Conservation (phyloP, 805 yeast species). For the Candida pseudofarinosa region DNA sequence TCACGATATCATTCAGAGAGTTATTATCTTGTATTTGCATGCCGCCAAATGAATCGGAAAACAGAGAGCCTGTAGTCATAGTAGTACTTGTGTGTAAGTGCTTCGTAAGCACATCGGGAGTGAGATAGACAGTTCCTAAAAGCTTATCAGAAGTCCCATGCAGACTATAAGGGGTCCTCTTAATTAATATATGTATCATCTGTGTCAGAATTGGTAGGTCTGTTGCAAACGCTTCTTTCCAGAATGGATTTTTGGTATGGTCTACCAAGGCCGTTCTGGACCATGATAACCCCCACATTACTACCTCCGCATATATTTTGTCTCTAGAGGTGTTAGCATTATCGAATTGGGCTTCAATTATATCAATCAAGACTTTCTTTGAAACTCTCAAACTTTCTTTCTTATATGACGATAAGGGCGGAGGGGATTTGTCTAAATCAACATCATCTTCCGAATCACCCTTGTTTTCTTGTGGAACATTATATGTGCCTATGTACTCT, state of each 20-base stretch:
- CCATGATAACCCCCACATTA: slow-evolving; percentile 72
- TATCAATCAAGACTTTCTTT: slow-evolving; percentile 50
- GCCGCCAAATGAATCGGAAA: slow-evolving; percentile 20
- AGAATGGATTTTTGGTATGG: slow-evolving; percentile 55
- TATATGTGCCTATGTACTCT: slow-evolving; percentile 44
- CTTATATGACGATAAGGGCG: slow-evolving; percentile 13
- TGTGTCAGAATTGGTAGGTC: slow-evolving; percentile 55
- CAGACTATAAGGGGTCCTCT: slow-evolving; percentile 22
- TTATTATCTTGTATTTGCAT: slow-evolving; percentile 1
- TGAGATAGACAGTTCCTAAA: slow-evolving; percentile 52
- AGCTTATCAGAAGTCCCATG: slow-evolving; percentile 31
- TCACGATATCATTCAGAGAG: slow-evolving; percentile 31
- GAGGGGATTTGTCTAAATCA: slow-evolving; percentile 2
- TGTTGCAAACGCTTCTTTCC: slow-evolving; percentile 76
- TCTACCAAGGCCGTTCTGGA: slow-evolving; percentile 68
- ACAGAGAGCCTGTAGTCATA: slow-evolving; percentile 24
- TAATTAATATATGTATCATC: slow-evolving; percentile 48
- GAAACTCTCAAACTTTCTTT: slow-evolving; percentile 48
- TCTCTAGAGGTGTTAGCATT: slow-evolving; percentile 9
- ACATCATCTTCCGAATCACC: background rate
- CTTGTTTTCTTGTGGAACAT: slow-evolving; percentile 2
- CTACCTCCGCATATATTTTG: slow-evolving; percentile 62
- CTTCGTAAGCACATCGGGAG: slow-evolving; percentile 46
- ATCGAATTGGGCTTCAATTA: slow-evolving; percentile 62
- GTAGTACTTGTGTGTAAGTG: slow-evolving; percentile 30